Percentiles rank a stretch among this genome's conserved stretches.
Evolutionary conservation across 2,329 filamentous ascomycete species (phyloP).

Genomic region (Colletotrichum agaves): DNA sequence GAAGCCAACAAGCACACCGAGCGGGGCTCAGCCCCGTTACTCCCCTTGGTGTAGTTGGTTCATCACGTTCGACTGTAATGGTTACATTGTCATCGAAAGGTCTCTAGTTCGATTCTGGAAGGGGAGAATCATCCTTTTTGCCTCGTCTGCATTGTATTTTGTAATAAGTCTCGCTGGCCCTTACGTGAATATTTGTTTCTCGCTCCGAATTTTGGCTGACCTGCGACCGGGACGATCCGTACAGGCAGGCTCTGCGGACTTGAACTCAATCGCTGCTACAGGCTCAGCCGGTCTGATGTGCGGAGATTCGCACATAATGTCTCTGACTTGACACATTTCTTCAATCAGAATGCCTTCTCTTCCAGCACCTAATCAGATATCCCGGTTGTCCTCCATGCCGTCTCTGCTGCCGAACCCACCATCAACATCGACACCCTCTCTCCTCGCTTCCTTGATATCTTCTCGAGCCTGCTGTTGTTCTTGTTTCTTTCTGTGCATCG

Average conservation of each 20-base stretch:
- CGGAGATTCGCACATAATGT: background rate
- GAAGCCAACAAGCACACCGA: accelerated
- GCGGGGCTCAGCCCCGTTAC: constrained; percentile 15
- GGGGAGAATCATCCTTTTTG: constrained; percentile 22
- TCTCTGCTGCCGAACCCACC: constrained; percentile 29
- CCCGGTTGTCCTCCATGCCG: constrained; percentile 22
- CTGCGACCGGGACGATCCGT: constrained; percentile 1
- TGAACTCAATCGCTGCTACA: background rate
- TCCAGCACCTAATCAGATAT: constrained; percentile 3
- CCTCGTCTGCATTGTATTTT: background rate
- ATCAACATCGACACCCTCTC: constrained; percentile 39
- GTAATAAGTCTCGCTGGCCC: background rate
- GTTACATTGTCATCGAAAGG: constrained; percentile 26
- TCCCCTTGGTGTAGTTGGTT: constrained; percentile 35
- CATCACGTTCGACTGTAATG: constrained; percentile 29
- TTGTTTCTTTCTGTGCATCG: constrained; percentile 38
- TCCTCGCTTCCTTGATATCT: constrained; percentile 37
- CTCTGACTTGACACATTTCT: too few species aligned
- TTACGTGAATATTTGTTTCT: background rate
- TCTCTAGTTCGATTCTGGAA: constrained; percentile 37
- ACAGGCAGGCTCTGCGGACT: background rate
- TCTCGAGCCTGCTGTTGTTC: constrained; percentile 41
- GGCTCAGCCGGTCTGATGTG: background rate
- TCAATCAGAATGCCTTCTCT: too few species aligned
- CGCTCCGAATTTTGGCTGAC: background rate